Evolutionary conservation across 1,139 yeast genomes (phyloP).

Genomic region (Hemisphaericaspora xylofermentans): DNA sequence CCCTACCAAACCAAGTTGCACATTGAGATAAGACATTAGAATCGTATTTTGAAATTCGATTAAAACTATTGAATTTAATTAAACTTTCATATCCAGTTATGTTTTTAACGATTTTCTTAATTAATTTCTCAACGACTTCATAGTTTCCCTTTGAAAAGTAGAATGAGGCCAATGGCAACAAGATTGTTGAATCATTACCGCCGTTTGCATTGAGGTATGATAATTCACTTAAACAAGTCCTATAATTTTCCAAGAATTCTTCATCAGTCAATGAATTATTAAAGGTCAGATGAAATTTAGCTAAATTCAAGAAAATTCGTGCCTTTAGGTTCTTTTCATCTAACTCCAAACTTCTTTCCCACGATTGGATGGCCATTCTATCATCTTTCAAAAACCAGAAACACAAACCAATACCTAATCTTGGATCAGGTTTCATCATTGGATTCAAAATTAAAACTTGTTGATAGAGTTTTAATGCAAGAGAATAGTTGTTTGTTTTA

Average conservation of each 20-base stretch:
- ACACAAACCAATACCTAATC: conserved; percentile 93
- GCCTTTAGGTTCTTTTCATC: conserved; percentile 64
- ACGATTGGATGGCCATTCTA: conserved; percentile 72
- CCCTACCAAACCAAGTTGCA: conserved; percentile 83
- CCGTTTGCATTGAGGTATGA: conserved; percentile 26
- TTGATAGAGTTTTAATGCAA: conserved; percentile 81
- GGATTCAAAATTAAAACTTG: conserved; percentile 79
- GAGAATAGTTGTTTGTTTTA: conserved; percentile 64
- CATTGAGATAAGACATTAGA: conserved; percentile 66
- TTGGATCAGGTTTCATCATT: conserved; percentile 79
- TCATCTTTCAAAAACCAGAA: conserved; percentile 86
- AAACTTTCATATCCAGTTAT: conserved; percentile 21
- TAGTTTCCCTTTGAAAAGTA: conserved; percentile 61
- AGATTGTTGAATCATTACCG: conserved; percentile 37
- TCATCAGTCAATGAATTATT: conserved; percentile 58
- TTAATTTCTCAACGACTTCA: conserved; percentile 56
- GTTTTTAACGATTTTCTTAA: conserved; percentile 47
- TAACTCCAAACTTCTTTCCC: conserved; percentile 77
- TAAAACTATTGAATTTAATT: conserved; percentile 18
- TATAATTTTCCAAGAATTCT: conserved; percentile 53
- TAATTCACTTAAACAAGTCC: conserved; percentile 40
- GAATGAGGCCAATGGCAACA: conserved; percentile 49
- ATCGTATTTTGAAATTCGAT: conserved; percentile 29
- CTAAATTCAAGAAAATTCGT: conserved; percentile 63
- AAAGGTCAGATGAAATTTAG: conserved; percentile 66